Conservation (phyloP, 1,284 basidiomycete species). For the Austropuccinia psidii region DNA sequence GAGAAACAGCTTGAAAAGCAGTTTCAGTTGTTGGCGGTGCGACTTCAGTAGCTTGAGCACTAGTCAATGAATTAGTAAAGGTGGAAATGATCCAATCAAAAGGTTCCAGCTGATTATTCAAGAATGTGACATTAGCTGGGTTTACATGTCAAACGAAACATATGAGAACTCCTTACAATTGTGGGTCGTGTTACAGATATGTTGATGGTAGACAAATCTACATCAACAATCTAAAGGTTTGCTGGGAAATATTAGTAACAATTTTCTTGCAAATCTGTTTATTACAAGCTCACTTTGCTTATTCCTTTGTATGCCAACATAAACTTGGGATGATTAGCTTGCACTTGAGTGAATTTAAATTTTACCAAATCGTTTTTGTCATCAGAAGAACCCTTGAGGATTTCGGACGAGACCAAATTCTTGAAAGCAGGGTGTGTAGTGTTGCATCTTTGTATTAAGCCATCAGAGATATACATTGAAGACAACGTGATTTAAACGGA, state of each 20-base stretch:
- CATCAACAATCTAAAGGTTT: conserved; percentile 63
- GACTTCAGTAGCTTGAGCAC: conserved; percentile 27
- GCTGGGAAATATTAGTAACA: background rate
- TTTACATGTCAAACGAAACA: background rate
- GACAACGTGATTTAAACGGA: conserved; percentile 74
- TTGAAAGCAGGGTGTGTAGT: conserved; percentile 46
- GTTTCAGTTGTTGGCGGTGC: conserved; percentile 16
- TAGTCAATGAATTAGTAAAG: conserved; percentile 60
- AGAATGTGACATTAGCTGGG: background rate
- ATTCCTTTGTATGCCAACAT: conserved; percentile 72
- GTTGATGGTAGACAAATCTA: conserved; percentile 85
- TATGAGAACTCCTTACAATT: conserved; percentile 50
- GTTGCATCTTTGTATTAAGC: conserved; percentile 59
- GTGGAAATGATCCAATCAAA: conserved; percentile 99
- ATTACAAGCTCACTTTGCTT: conserved; percentile 51
- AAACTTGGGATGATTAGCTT: conserved; percentile 81
- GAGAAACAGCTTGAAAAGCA: background rate
- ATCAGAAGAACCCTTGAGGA: conserved; percentile 48
- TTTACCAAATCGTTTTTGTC: conserved; percentile 63
- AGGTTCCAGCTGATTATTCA: conserved; percentile 58
- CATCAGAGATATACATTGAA: conserved; percentile 56
- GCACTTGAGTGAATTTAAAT: conserved; percentile 73
- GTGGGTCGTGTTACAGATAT: conserved; percentile 86
- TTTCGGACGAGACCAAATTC: conserved; percentile 69
- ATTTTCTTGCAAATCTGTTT: background rate